These are phyloP conservation scores for Sapria himalayana DNA, from an alignment of 345 rosid genomes.

Conservation along the genomic window DNA sequence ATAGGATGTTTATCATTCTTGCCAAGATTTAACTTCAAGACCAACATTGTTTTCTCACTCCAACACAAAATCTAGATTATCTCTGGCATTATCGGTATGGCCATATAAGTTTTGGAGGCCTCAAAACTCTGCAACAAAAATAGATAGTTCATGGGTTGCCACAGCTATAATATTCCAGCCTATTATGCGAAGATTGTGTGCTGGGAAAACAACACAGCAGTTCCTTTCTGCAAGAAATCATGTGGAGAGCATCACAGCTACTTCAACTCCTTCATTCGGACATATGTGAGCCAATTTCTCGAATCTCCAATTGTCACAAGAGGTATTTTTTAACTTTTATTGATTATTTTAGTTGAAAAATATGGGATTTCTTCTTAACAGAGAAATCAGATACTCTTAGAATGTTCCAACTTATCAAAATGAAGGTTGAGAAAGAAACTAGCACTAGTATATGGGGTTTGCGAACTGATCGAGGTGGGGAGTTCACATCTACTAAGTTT, in stretches of 20 bases:
- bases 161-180: neutral
- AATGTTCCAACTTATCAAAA: neutral
- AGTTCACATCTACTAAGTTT: neutral
- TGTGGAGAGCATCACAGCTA: neutral
- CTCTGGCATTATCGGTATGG: too few species aligned
- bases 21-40: neutral
- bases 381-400: neutral
- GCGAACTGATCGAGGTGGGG: neutral
- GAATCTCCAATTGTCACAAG: neutral
- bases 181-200: neutral
- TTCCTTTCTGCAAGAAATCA: neutral
- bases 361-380: neutral
- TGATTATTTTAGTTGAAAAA: neutral
- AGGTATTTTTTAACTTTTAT: neutral
- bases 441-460: neutral
- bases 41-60: neutral
- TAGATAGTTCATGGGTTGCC: neutral
- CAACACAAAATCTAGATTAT: neutral
- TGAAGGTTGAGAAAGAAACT: neutral
- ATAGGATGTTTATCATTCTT: neutral
- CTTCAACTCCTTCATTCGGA: neutral
- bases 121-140: neutral
- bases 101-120: conserved; percentile 1
- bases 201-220: neutral
- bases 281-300: too few species aligned